Conservation (phyloP, 1,284 basidiomycete genomes). For the Sanghuangporus weigelae region DNA sequence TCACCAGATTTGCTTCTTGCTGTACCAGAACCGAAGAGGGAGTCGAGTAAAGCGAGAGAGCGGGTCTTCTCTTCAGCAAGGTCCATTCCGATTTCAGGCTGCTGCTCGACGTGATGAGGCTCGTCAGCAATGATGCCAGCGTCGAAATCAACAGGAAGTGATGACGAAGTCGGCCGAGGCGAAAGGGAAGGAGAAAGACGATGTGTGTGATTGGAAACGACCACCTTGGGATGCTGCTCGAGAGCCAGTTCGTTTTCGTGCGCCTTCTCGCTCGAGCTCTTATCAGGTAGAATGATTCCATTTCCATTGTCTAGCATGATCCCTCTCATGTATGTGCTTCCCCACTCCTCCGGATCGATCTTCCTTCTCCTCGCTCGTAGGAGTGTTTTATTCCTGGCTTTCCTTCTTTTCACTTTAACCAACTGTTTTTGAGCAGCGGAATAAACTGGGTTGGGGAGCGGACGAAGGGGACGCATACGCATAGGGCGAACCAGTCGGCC, state of each 20-base stretch:
- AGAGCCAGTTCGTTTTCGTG: conserved; percentile 12
- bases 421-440: conserved; percentile 1
- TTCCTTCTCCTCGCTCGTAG: conserved; percentile 44
- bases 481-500: conserved; percentile 62
- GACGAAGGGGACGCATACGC: conserved; percentile 60
- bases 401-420: conserved; percentile 4
- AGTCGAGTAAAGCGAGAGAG: conserved; percentile 43
- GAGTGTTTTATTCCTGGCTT: conserved; percentile 29
- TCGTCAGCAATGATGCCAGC: background rate
- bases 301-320: conserved; percentile 46
- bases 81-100: conserved; percentile 21
- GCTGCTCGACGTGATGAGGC: conserved; percentile 12
- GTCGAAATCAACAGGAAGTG: background rate
- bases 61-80: conserved; percentile 41
- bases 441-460: conserved; percentile 33
- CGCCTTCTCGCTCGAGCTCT: background rate
- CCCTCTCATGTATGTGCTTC: conserved; percentile 60
- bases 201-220: background rate
- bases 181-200: conserved; percentile 1
- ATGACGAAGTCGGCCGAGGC: conserved; percentile 1
- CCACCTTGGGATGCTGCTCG: conserved; percentile 2
- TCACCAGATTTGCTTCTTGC: conserved; percentile 1
- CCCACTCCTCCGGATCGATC: conserved; percentile 67
- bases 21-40: conserved; percentile 42
- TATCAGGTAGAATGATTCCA: conserved; percentile 18